A percentile compares a stretch with the other conserved stretches of the same genome.
Evolutionary conservation across 805 yeast species (phyloP).

Genomic region (Teunomyces funiuensis): DNA sequence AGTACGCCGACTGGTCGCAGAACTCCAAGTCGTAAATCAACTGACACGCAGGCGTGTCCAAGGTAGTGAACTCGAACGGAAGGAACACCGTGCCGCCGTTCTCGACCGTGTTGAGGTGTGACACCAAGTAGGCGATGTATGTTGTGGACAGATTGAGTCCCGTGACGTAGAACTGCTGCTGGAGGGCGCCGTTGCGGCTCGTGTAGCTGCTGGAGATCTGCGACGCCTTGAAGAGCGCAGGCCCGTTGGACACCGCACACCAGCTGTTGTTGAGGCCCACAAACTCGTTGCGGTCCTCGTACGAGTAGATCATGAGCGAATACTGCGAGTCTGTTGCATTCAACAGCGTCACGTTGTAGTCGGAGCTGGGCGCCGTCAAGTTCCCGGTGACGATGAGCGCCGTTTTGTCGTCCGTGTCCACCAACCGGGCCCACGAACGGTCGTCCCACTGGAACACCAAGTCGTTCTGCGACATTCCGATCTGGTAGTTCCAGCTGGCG

Average conservation of each 20-base stretch:
- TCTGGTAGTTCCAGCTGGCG: constrained; percentile 58
- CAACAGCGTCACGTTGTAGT: constrained; percentile 7
- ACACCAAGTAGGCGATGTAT: constrained; percentile 65
- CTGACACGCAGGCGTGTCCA: constrained; percentile 59
- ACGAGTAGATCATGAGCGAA: constrained; percentile 49
- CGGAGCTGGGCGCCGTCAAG: constrained; percentile 23
- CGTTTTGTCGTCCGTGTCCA: constrained; percentile 70
- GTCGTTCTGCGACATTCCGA: constrained; percentile 65
- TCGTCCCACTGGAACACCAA: constrained; percentile 71
- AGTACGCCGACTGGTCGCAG: constrained; percentile 80
- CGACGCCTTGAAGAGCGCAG: constrained; percentile 26
- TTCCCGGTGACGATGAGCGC: constrained; percentile 66
- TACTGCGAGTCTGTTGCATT: constrained; percentile 31
- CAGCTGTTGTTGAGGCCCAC: constrained; percentile 52
- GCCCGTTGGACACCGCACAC: constrained; percentile 69
- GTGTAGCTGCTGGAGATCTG: constrained; percentile 39
- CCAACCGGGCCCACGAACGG: constrained; percentile 50
- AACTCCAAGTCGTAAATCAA: constrained; percentile 72
- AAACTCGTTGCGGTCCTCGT: constrained; percentile 36
- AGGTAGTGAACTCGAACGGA: constrained; percentile 57
- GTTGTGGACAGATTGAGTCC: constrained; percentile 60
- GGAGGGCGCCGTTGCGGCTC: constrained; percentile 45
- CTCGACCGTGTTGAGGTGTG: constrained; percentile 40
- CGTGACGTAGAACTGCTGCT: constrained; percentile 61
- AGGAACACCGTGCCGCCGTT: constrained; percentile 67